phyloP scores from a whole-genome alignment of 495 filamentous ascomycete genomes.

The Parathielavia hyrcaniae region DNA sequence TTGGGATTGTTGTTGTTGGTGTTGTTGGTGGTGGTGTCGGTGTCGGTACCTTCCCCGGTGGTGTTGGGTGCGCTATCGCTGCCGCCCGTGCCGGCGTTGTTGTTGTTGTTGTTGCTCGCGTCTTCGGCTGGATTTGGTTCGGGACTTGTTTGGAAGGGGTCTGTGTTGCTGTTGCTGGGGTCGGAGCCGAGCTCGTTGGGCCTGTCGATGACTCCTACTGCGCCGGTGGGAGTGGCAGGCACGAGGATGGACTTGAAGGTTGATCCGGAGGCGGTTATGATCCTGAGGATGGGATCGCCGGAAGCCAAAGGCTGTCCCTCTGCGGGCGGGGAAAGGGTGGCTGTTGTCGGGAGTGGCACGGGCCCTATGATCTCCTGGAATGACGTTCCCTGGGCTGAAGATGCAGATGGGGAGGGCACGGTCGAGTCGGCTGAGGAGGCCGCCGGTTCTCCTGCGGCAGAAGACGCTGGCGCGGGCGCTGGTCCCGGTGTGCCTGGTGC shows the following conservation, averaged over 20 bases:
- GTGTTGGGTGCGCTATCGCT: background rate
- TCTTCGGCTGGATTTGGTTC: background rate
- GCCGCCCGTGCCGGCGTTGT: background rate
- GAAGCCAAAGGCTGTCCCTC: background rate
- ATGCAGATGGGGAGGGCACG: background rate
- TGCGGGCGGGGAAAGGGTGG: background rate
- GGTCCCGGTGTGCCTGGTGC: background rate
- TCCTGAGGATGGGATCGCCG: background rate
- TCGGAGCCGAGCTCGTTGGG: background rate
- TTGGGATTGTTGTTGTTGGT: background rate
- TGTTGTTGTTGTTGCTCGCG: background rate
- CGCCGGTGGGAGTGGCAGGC: slow-evolving; percentile 16
- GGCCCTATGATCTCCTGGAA: too few species aligned
- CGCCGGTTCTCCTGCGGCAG: background rate
- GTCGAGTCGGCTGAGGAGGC: background rate
- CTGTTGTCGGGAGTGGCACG: too few species aligned
- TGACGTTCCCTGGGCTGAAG: background rate
- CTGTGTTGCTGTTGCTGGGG: slow-evolving; percentile 4
- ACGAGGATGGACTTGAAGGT: slow-evolving; percentile 24
- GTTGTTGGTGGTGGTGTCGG: background rate
- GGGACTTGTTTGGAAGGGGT: background rate
- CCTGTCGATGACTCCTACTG: slow-evolving; percentile 6
- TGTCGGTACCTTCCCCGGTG: background rate
- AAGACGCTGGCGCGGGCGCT: background rate
- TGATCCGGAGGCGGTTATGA: slow-evolving; percentile 12